Percentiles rank a stretch among this genome's conserved stretches.
These are phyloP conservation scores for Cladochytrium replicatum DNA, from an alignment of 192 early-diverging fungal species.

Conservation along the genomic window DNA sequence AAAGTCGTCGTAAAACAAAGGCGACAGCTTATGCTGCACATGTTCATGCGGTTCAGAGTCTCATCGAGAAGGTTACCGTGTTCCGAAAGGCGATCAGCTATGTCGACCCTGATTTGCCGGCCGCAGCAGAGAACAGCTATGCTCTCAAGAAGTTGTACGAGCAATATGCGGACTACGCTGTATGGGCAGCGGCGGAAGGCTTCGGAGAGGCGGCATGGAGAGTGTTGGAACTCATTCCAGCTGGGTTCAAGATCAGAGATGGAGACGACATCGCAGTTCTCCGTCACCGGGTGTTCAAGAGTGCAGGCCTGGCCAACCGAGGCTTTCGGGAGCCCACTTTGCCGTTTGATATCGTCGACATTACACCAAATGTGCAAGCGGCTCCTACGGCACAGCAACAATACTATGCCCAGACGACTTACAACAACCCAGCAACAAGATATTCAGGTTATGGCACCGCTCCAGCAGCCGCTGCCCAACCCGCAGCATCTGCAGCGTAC, in stretches of 20 bases:
- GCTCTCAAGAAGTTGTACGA: slow-evolving; percentile 65
- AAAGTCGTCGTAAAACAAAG: too few relatives aligned
- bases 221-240: slow-evolving; percentile 70
- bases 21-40: slow-evolving; percentile 32
- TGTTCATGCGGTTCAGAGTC: slow-evolving; percentile 51
- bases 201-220: slow-evolving; percentile 61
- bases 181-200: slow-evolving; percentile 63
- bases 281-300: slow-evolving; percentile 59
- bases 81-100: slow-evolving; percentile 89
- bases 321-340: slow-evolving; percentile 34
- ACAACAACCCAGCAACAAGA: too few relatives aligned
- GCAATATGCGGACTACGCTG: slow-evolving; percentile 80
- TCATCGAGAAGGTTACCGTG: slow-evolving; percentile 87
- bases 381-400: too few relatives aligned
- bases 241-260: slow-evolving; percentile 31
- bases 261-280: slow-evolving; percentile 48
- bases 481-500: too few relatives aligned
- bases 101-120: slow-evolving; percentile 61
- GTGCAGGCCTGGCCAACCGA: slow-evolving; percentile 33
- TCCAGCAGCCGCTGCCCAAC: too few relatives aligned
- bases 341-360: slow-evolving; percentile 52
- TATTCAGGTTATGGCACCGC: too few relatives aligned
- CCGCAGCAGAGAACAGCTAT: slow-evolving; percentile 35
- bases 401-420: too few relatives aligned
- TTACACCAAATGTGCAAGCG: too few relatives aligned